These are phyloP conservation scores for Zygnema circumcarinatum DNA, from an alignment of 139 green algal genomes.

Conservation along the genomic window DNA sequence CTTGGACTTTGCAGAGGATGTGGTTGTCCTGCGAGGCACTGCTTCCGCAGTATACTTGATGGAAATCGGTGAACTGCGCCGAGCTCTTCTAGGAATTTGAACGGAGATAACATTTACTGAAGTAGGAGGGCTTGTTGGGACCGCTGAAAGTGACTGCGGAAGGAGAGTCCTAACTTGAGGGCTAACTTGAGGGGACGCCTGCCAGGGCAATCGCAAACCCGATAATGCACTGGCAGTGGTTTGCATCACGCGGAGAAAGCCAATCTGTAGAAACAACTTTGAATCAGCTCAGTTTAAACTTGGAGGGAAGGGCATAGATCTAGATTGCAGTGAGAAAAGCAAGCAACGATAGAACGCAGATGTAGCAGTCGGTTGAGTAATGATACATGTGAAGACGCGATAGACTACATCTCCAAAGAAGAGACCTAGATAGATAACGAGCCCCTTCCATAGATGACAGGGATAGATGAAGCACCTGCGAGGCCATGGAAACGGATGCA, in stretches of 20 bases:
- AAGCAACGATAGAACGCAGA: not conserved
- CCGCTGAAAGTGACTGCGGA: not conserved
- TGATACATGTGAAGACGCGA: not conserved
- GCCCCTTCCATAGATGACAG: conserved; percentile 3
- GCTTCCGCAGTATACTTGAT: too few relatives aligned
- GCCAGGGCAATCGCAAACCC: not conserved
- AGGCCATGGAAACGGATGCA: conserved; percentile 33
- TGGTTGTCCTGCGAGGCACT: not conserved
- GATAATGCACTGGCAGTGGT: not conserved
- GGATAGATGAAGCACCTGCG: conserved; percentile 2
- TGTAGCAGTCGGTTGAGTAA: not conserved
- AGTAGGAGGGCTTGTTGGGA: not conserved
- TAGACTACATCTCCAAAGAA: not conserved
- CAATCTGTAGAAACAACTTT: not conserved
- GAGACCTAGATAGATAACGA: not conserved
- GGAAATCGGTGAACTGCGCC: too few relatives aligned
- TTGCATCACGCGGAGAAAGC: not conserved
- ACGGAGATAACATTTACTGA: not conserved
- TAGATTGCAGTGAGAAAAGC: not conserved
- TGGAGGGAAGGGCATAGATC: not conserved
- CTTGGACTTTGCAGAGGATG: not conserved
- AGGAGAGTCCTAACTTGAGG: not conserved
- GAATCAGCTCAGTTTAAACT: too few relatives aligned
- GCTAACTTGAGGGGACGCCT: not conserved
- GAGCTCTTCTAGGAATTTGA: not conserved